A percentile compares a stretch with the other conserved stretches of the same genome.
phyloP scores from a whole-genome alignment of 805 yeast genomes.

The Cyberlindnera mrakii region DNA sequence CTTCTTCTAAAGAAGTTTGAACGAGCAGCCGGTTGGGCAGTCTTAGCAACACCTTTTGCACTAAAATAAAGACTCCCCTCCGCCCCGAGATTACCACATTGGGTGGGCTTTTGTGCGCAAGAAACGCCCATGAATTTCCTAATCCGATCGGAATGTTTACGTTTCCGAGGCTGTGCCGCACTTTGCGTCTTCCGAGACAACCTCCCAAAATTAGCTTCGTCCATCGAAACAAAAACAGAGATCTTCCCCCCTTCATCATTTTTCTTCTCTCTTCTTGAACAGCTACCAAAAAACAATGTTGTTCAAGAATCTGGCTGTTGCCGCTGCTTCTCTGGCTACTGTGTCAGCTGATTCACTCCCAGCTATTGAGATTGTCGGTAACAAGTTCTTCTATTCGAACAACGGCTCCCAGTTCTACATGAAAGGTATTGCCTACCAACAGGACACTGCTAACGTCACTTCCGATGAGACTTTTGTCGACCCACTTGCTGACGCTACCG shows the following conservation, averaged over 20 bases:
- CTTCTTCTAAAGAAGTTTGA: too few relatives aligned
- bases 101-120: too few relatives aligned
- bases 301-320: slow-evolving; percentile 27
- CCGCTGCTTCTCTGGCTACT: slow-evolving; percentile 26
- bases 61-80: too few relatives aligned
- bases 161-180: too few relatives aligned
- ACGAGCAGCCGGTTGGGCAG: too few relatives aligned
- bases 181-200: too few relatives aligned
- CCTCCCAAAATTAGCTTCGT: too few relatives aligned
- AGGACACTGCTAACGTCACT: slow-evolving; percentile 49
- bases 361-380: slow-evolving; percentile 66
- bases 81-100: too few relatives aligned
- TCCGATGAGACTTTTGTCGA: slow-evolving; percentile 47
- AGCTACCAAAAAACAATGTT: slow-evolving; percentile 22
- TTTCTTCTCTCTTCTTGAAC: neutral
- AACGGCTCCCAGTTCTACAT: slow-evolving; percentile 77
- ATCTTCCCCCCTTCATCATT: too few relatives aligned
- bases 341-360: slow-evolving; percentile 44
- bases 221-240: too few relatives aligned
- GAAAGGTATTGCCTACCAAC: slow-evolving; percentile 78
- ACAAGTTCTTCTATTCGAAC: slow-evolving; percentile 70
- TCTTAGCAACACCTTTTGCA: too few relatives aligned
- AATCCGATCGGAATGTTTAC: neutral
- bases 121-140: neutral
- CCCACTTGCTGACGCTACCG: slow-evolving; percentile 57